Base-by-base conservation (phyloP, 2,329 filamentous ascomycete species). In the Pyricularia pennisetigena region DNA sequence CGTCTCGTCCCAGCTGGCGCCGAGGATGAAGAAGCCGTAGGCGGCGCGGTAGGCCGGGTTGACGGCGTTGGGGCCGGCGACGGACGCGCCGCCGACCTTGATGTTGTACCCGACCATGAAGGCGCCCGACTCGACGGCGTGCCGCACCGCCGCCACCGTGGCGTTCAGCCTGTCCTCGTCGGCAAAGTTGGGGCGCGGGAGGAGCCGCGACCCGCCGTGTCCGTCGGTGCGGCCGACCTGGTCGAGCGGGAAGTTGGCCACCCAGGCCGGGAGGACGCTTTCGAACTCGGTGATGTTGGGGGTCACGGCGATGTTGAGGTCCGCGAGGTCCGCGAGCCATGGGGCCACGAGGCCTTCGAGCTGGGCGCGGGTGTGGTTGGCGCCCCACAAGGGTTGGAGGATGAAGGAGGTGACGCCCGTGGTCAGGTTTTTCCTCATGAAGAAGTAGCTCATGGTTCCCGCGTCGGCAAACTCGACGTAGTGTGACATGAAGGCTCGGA, bases 391-490 rank as follows among this genome's bases (percentile, higher is more conserved):
- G 41, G 41, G 41, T 54, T 54, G 41, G 41, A 54, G 41, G 41
- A 54, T 54, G 20, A 54, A 54, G 20, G 16, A n/a, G 41, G 41
- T 54, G 41, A 54, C 41, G 41, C 4, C 41, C 7, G 20, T 54
- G 41, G 41, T n/a, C 4, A n/a, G 41, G 41, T 54, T 10, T 54
- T n/a, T 54, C 8, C 8, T 54, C 65, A 77, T 67, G 41, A 65
- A 70, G 67, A 75, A 75, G 73, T 78, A 78, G 26, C 72, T 70
- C 71, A 78, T 77, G 9, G 70, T 71, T 65, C 73, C 74, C n/a
- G 72, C 68, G 61, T 74, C 74, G 49, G 73, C 71, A 65, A 74
- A 75, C 49, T 66, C 65, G 35, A 73, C 72, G 69, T 78, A 75
- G 57, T 70, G 72, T 63, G 68, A 64, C 69, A 75, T 71, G 71